phyloP scores from a whole-genome alignment of 192 early-diverging fungal genomes.

The Coemansia sp. region DNA sequence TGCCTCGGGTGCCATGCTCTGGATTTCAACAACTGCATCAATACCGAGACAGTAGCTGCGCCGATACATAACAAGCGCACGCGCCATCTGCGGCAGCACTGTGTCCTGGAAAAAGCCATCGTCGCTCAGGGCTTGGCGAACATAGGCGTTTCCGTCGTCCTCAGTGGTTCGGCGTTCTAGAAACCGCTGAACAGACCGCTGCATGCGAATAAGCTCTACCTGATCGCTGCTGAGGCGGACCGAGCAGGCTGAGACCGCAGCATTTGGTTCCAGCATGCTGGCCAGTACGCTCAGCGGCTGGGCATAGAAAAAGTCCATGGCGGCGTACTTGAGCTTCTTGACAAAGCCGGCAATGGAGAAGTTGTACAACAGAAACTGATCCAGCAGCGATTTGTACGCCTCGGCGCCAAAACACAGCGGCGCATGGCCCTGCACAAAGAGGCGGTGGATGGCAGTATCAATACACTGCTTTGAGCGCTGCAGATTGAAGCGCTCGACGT shows the following conservation, averaged over 20 bases:
- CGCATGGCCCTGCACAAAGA: conserved; percentile 57
- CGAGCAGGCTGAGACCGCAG: conserved; percentile 19
- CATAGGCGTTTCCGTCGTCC: conserved; percentile 10
- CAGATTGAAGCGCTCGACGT: conserved; percentile 77
- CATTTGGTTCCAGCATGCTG: conserved; percentile 26
- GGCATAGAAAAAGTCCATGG: conserved; percentile 84
- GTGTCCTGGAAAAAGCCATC: conserved; percentile 59
- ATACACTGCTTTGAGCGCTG: conserved; percentile 74
- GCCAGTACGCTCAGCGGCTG: conserved; percentile 78
- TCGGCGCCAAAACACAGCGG: conserved; percentile 66
- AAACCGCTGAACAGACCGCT: conserved; percentile 62
- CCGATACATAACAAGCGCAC: conserved; percentile 59
- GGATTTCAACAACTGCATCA: conserved; percentile 59
- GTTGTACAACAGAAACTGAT: conserved; percentile 77
- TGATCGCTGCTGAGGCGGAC: conserved; percentile 57
- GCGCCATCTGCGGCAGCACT: conserved; percentile 56
- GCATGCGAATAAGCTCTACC: conserved; percentile 68
- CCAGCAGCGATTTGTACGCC: conserved; percentile 74
- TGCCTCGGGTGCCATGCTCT: conserved; percentile 44
- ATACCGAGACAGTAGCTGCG: conserved; percentile 62
- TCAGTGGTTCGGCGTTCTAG: conserved; percentile 38
- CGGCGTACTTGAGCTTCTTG: conserved; percentile 74
- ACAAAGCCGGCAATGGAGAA: conserved; percentile 78
- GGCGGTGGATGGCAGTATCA: conserved; percentile 61
- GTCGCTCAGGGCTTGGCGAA: conserved; percentile 56